Base-by-base conservation (phyloP, 768 basidiomycete genomes). In the Hygrophorus pudorinus region DNA sequence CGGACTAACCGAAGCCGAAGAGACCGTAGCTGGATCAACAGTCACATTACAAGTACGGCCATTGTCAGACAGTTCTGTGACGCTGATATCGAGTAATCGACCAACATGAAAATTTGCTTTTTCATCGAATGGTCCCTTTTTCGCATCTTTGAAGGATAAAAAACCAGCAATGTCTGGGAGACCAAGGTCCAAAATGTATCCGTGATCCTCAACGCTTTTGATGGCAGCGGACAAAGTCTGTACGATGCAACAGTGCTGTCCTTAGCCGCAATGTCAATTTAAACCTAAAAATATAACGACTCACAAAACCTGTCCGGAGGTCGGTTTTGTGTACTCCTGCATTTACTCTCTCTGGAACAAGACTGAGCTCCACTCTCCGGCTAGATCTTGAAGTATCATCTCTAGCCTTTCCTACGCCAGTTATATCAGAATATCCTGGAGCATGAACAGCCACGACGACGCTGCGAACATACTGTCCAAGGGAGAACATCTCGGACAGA, bases 151-250 rank as follows among this genome's bases (percentile, higher is more conserved):
- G 67, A 86, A 87, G 1, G 82, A 72, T 38, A 98, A 59, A 63
- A 97, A 99, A 33, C 88, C 88, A 47, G 87, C 77, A 28, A 87
- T 61, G n/a, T 74, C 80, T 8, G 78, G 60, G 13, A 96, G 56
- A 2, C 92, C 94, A 31, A 96, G 66, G 51, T 92, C 88, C 6
- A 99, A 70, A 45, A 83, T 76, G 64, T 94, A 97, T 1, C 96
- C 93, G 59, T 96, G 89, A 56, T 98, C 96, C 65, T 99, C 96
- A 13, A 86, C 66, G 54, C 83, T 88, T 62, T 80, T 81, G 40
- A 94, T 71, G 28, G 81, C 76, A 10, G 79, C 86, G 0, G 81
- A 75, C 36, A 96, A 56, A 16, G 79, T 79, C 90, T 93, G 43
- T 42, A 20, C 46, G 36, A 45, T 33, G 42, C 42, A 21, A 47